phyloP scores from a whole-genome alignment of 768 basidiomycete genomes.

The Agrocybe praecox region DNA sequence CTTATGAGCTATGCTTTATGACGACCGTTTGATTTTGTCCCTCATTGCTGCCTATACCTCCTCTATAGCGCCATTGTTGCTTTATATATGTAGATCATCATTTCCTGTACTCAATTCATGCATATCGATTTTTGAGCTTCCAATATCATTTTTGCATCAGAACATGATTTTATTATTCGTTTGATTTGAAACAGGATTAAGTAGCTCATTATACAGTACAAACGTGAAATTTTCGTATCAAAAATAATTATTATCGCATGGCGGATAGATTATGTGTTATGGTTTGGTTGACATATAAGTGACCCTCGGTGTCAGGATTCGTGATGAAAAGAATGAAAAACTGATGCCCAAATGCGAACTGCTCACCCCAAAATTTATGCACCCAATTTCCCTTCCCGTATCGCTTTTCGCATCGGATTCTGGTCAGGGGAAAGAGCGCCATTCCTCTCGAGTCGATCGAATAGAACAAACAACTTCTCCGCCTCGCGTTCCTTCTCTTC shows the following conservation, averaged over 20 bases:
- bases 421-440: conserved; percentile 66
- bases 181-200: neutral
- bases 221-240: too few relatives aligned
- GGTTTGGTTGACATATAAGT: too few relatives aligned
- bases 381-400: conserved; percentile 40
- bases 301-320: too few relatives aligned
- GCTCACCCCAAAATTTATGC: neutral
- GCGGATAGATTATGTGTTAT: too few relatives aligned
- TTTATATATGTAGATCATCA: neutral
- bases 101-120: neutral
- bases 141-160: neutral
- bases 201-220: neutral
- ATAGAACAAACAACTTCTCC: conserved; percentile 89
- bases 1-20: conserved; percentile 7
- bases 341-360: neutral
- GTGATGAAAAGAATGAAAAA: neutral
- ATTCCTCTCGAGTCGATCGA: conserved; percentile 83
- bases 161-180: neutral
- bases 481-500: conserved; percentile 96
- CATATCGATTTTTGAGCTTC: neutral
- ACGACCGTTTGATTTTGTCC: neutral
- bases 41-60: neutral
- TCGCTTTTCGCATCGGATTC: conserved; percentile 75
- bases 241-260: too few relatives aligned
- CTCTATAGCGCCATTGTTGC: neutral